Percentiles rank a stretch among this genome's conserved stretches.
Conservation (phyloP, 108 stramenopile genomes). For the Nannochloropsis salina region DNA sequence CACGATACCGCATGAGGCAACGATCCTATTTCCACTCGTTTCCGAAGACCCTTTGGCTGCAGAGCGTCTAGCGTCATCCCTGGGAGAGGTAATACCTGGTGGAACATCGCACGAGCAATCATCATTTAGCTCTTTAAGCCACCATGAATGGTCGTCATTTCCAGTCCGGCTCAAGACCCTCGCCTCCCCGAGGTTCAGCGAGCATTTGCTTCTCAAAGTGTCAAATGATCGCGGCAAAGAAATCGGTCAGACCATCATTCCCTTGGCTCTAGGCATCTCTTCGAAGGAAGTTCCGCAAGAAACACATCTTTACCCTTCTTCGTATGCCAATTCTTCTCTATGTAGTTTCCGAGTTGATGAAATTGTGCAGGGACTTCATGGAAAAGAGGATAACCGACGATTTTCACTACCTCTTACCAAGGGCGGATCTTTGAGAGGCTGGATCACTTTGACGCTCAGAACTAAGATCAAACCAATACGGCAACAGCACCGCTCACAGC, state of each 20-base stretch:
- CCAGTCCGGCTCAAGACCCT: slow-evolving; percentile 11
- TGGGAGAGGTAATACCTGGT: not conserved
- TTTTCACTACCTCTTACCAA: not conserved
- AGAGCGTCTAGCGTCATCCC: not conserved
- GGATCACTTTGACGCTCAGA: slow-evolving; percentile 8
- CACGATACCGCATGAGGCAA: not conserved
- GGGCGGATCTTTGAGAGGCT: slow-evolving; percentile 1
- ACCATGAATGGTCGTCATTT: slow-evolving; percentile 9
- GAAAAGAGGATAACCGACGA: not conserved
- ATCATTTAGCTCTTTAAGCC: not conserved
- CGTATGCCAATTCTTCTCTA: not conserved
- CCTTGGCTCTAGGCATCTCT: not conserved
- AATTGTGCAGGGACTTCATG: not conserved
- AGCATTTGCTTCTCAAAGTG: slow-evolving; percentile 11
- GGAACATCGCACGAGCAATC: not conserved
- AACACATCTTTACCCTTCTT: not conserved
- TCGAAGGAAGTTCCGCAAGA: not conserved
- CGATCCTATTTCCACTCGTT: not conserved
- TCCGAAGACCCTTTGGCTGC: not conserved
- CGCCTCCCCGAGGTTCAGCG: not conserved
- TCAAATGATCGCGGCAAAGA: not conserved
- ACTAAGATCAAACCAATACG: not conserved
- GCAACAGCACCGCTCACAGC: no score
- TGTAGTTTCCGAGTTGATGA: not conserved
- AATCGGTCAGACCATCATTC: slow-evolving; percentile 3